Base-by-base conservation (phyloP, 148 eudicot species). In the Chenopodium album region DNA sequence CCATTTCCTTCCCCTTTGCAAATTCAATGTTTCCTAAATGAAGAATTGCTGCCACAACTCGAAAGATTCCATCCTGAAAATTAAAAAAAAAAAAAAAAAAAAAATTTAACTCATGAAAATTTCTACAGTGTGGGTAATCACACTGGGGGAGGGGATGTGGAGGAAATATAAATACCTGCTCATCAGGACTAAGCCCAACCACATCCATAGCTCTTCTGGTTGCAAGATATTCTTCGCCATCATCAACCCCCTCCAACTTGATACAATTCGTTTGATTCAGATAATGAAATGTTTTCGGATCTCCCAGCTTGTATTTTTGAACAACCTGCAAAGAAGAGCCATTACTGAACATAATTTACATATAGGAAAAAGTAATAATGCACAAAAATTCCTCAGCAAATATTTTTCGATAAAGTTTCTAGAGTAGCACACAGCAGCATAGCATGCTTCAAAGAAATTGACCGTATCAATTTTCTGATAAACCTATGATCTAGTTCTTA, bases 21-120 rank as follows among this genome's bases (percentile, higher is more conserved):
- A 97, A 97, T 78, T 97, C 94, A 83, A 97, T 92, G 86, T 97
- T 97, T 69, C 99, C 99, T 76, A 94, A 86, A 90, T 97, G 99
- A 84, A 97, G 94, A 84, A 97, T 83, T 41, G 99, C 97, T 81
- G 98, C 99, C 75, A 94, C 92, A 73, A 97, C 95, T 84, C 97
- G 88, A 82, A 97, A 97, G 84, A 97, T 97, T 50, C 92, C 99
- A 83, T 97, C 99, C 99, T 97, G 89, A 71, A 47, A 81, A 67
- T 75, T 52, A 23, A 23, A 23, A 23, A 23, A 23, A 23, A 23
- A 23, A n/a, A n/a, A 80, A 87, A 79, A 75, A 54, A 62, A 67
- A 10, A 26, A 28, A 44, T 64, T 26, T 82, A 62, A 77, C 37
- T 50, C 83, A 63, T 37, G 54, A 76, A 34, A 60, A 37, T 44